Evolutionary conservation across 2,329 filamentous ascomycete species (phyloP).

Genomic region (Fusarium verticillioides): DNA sequence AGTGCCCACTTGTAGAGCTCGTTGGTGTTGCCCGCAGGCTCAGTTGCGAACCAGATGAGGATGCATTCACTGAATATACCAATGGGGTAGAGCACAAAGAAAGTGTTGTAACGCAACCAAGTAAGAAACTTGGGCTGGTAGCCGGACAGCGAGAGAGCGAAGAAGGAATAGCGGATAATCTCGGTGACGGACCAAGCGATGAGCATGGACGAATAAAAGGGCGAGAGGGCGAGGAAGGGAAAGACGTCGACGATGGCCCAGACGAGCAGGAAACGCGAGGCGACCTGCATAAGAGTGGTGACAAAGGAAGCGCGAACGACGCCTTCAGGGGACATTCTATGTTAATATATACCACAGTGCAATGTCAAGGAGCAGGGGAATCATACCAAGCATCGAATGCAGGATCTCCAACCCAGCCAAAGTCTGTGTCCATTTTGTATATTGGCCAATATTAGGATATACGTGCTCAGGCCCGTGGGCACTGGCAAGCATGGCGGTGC

Average conservation of each 20-base stretch:
- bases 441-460: conserved; percentile 71
- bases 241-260: conserved; percentile 85
- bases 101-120: conserved; percentile 92
- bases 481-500: conserved; percentile 68
- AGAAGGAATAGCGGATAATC: conserved; percentile 92
- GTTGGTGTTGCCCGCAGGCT: conserved; percentile 63
- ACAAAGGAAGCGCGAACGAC: conserved; percentile 85
- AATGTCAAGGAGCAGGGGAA: conserved; percentile 2
- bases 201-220: conserved; percentile 81
- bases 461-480: conserved; percentile 67
- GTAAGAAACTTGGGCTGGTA: conserved; percentile 72
- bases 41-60: conserved; percentile 78
- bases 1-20: conserved; percentile 67
- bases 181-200: conserved; percentile 91
- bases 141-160: conserved; percentile 76
- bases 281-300: conserved; percentile 92
- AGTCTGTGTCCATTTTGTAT: conserved; percentile 84
- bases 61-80: conserved; percentile 90
- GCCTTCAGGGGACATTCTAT: conserved; percentile 59
- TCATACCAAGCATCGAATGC: conserved; percentile 79
- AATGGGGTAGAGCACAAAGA: conserved; percentile 91
- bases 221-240: conserved; percentile 69
- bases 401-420: conserved; percentile 84
- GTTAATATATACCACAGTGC: background rate
- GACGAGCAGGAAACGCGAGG: conserved; percentile 86